Conservation (phyloP, 2,329 filamentous ascomycete species). For the Monilinia polystroma region DNA sequence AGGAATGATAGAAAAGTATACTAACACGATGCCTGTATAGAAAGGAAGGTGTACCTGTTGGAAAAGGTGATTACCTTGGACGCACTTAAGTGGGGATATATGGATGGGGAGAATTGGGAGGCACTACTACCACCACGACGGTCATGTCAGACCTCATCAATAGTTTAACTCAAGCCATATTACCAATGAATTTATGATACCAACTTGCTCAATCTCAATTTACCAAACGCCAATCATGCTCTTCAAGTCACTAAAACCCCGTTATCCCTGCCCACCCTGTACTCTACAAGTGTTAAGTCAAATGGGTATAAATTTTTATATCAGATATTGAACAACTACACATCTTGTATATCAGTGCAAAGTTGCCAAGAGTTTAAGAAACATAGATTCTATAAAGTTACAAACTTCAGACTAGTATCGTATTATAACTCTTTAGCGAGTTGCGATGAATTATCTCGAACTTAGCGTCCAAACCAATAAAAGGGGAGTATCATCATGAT, state of each 20-base stretch:
- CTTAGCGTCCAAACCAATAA: too few relatives aligned
- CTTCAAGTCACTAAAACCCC: too few relatives aligned
- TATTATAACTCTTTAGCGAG: not conserved
- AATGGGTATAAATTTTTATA: too few relatives aligned
- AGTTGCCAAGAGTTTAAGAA: not conserved
- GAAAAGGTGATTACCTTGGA: conserved; percentile 57
- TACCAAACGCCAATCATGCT: not conserved
- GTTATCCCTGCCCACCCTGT: too few relatives aligned
- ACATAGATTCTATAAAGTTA: not conserved
- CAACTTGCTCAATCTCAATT: not conserved
- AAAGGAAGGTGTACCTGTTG: conserved; percentile 54
- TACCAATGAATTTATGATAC: too few relatives aligned
- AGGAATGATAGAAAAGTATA: not conserved
- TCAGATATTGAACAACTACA: too few relatives aligned
- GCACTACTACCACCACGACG: not conserved
- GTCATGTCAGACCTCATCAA: not conserved
- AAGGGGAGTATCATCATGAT: too few relatives aligned
- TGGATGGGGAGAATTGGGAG: not conserved
- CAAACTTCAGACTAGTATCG: not conserved
- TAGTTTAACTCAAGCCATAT: not conserved
- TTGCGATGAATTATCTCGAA: too few relatives aligned
- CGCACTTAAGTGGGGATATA: not conserved
- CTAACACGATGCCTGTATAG: not conserved
- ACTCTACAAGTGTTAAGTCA: too few relatives aligned
- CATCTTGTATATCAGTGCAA: not conserved